Conservation (phyloP, 1,139 yeast species). For the Geotrichum fermentans region DNA sequence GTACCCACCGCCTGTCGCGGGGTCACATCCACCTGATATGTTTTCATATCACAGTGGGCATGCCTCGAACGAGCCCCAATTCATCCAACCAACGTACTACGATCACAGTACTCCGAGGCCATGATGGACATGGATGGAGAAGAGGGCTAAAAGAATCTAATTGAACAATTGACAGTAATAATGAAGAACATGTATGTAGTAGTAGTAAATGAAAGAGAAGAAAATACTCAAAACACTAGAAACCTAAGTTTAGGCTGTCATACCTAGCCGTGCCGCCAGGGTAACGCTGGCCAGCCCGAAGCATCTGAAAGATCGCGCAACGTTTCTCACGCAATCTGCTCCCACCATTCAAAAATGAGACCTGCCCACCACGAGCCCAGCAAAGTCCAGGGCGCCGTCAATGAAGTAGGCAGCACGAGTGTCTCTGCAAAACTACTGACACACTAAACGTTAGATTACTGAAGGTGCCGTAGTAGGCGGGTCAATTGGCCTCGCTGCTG, state of each 20-base stretch:
- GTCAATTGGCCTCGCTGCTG: constrained; percentile 27
- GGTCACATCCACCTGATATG: constrained; percentile 4
- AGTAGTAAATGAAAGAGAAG: no score
- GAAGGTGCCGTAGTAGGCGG: constrained; percentile 31
- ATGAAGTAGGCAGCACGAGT: constrained; percentile 33
- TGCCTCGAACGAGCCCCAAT: constrained; percentile 7
- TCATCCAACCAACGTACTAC: constrained; percentile 11
- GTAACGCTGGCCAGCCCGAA: no score
- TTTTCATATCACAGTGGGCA: constrained; percentile 4
- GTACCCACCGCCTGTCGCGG: neutral
- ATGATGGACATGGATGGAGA: no score
- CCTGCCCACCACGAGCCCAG: constrained; percentile 35
- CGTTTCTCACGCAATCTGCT: no score
- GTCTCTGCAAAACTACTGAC: no score
- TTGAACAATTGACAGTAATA: no score
- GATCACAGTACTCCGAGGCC: neutral
- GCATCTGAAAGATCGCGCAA: no score
- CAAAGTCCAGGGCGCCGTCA: constrained; percentile 31
- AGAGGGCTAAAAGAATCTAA: no score
- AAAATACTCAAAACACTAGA: no score
- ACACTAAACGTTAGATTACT: constrained; percentile 26
- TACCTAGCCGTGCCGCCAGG: no score
- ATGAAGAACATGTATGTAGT: no score
- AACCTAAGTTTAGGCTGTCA: no score
- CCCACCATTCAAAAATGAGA: constrained; percentile 24